phyloP scores from a whole-genome alignment of 2,329 filamentous ascomycete genomes.

The Fusarium fujikuroi region DNA sequence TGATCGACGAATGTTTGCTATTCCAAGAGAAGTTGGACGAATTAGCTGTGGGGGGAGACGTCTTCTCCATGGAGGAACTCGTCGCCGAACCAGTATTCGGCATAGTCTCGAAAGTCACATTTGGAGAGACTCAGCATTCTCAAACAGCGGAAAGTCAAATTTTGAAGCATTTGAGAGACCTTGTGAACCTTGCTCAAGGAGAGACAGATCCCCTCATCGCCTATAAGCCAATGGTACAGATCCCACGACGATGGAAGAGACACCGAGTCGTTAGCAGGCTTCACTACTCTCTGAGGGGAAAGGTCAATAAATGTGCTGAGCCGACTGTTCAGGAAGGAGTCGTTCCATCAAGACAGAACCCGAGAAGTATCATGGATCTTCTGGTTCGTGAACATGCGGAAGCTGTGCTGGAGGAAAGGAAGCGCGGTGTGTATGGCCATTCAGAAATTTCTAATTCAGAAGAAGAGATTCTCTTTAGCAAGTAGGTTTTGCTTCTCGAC shows the following conservation, averaged over 20 bases:
- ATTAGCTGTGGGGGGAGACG: background rate
- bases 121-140: background rate
- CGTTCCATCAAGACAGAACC: constrained; percentile 10
- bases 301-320: background rate
- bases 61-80: constrained; percentile 24
- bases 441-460: background rate
- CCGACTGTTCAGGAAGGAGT: background rate
- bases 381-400: constrained; percentile 17
- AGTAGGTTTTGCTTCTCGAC: background rate
- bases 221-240: constrained; percentile 6
- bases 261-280: background rate
- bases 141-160: constrained; percentile 14
- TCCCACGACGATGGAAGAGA: constrained; percentile 14
- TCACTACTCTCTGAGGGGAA: background rate
- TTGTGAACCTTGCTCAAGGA: constrained; percentile 5
- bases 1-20: constrained; percentile 2
- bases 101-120: background rate
- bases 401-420: background rate
- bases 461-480: background rate
- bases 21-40: constrained; percentile 3
- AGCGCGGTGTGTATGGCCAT: rapidly evolving
- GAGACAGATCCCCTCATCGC: constrained; percentile 3
- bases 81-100: background rate
- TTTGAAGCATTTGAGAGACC: background rate
- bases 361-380: constrained; percentile 22